Evolutionary conservation across 768 basidiomycete genomes (phyloP).

Genomic region (Macrolepiota fuliginosa): DNA sequence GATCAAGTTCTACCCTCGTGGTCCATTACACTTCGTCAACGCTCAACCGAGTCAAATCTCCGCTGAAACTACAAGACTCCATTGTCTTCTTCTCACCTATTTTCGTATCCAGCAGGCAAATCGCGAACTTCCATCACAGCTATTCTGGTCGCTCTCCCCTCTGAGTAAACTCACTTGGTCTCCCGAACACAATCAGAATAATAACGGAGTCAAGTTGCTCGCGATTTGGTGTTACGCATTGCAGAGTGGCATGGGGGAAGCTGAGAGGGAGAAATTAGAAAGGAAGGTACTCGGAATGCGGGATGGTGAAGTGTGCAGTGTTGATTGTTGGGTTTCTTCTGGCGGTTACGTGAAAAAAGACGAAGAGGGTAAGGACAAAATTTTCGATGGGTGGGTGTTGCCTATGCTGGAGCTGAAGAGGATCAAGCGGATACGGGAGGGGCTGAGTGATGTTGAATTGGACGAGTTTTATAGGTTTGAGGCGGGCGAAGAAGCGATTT

Average conservation of each 20-base stretch:
- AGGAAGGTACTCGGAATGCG: conserved; percentile 48
- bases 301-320: conserved; percentile 38
- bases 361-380: conserved; percentile 39
- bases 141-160: conserved; percentile 67
- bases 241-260: conserved; percentile 78
- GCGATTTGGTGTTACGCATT: conserved; percentile 77
- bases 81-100: conserved; percentile 73
- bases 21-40: conserved; percentile 52
- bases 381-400: conserved; percentile 80
- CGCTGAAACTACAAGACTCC: conserved; percentile 48
- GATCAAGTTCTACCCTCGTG: conserved; percentile 39
- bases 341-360: conserved; percentile 34
- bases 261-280: conserved; percentile 67
- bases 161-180: conserved; percentile 44
- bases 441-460: conserved; percentile 31
- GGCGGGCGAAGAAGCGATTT: conserved; percentile 27
- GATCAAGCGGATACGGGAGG: conserved; percentile 47
- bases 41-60: conserved; percentile 27
- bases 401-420: conserved; percentile 68
- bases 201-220: conserved; percentile 62
- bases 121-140: conserved; percentile 56
- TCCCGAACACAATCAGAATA: conserved; percentile 29
- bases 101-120: conserved; percentile 79
- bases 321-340: conserved; percentile 54
- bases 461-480: conserved; percentile 47